Percentiles rank a stretch among this genome's conserved stretches.
These are phyloP conservation scores for Botrytis deweyae DNA, from an alignment of 2,329 filamentous ascomycete genomes.

Conservation along the genomic window DNA sequence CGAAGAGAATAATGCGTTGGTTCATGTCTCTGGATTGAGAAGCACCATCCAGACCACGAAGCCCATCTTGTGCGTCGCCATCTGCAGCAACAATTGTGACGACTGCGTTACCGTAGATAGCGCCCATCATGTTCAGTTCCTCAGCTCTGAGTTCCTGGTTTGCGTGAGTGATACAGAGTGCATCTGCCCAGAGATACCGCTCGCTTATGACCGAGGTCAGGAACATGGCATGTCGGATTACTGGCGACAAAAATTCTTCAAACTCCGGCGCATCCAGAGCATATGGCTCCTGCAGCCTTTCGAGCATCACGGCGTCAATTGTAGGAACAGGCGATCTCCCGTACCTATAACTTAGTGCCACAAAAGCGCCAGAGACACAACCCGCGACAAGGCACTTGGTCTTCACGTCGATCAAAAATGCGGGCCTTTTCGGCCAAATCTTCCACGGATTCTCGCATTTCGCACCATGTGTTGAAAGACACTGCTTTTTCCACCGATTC, in stretches of 20 bases:
- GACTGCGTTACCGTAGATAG: constrained; percentile 22
- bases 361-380: not conserved
- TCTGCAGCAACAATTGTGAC: constrained; percentile 22
- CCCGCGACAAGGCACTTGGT: not conserved
- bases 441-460: not conserved
- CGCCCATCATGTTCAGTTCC: constrained; percentile 23
- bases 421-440: not conserved
- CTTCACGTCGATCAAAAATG: not conserved
- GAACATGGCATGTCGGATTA: not conserved
- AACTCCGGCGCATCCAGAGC: not conserved
- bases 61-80: constrained; percentile 20
- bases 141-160: not conserved
- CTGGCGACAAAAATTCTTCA: not conserved
- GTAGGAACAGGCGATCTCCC: not conserved
- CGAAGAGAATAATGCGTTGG: not conserved
- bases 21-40: not conserved
- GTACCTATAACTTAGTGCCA: not conserved
- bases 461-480: not conserved
- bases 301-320: not conserved
- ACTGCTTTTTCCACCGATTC: not conserved
- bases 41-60: constrained; percentile 23
- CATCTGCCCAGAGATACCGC: constrained; percentile 38
- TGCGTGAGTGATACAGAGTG: constrained; percentile 35
- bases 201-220: not conserved
- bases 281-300: not conserved